Evolutionary conservation across 1,139 yeast species (phyloP).

Genomic region (Pneumocystis wakefieldiae): DNA sequence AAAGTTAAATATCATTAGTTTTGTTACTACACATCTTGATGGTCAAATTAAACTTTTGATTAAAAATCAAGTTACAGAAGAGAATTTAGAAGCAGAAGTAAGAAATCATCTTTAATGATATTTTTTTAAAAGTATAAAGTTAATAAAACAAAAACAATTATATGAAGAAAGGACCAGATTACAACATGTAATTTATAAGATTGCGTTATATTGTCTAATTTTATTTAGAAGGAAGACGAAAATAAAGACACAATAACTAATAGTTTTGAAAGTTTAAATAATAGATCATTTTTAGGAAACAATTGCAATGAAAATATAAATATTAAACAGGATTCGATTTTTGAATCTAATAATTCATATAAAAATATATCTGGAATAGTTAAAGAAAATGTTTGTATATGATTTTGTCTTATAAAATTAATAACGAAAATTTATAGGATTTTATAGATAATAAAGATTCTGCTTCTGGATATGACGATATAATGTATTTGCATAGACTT

Average conservation of each 20-base stretch:
- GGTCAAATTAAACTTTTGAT: constrained; percentile 46
- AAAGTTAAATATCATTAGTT: constrained; percentile 19
- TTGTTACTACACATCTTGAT: constrained; percentile 51
- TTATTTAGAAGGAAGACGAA: neutral
- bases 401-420: neutral
- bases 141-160: neutral
- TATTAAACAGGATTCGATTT: neutral
- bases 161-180: neutral
- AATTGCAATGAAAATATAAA: neutral
- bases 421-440: neutral
- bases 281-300: neutral
- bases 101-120: neutral
- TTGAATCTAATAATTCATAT: neutral
- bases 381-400: neutral
- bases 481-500: neutral
- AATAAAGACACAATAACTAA: neutral
- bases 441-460: neutral
- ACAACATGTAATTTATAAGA: neutral
- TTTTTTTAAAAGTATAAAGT: neutral
- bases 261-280: neutral
- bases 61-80: constrained; percentile 26
- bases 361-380: neutral
- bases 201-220: neutral
- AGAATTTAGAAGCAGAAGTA: constrained; percentile 21
- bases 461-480: neutral